Conservation (phyloP, 805 yeast species). For the Isabelozyma gotoi region DNA sequence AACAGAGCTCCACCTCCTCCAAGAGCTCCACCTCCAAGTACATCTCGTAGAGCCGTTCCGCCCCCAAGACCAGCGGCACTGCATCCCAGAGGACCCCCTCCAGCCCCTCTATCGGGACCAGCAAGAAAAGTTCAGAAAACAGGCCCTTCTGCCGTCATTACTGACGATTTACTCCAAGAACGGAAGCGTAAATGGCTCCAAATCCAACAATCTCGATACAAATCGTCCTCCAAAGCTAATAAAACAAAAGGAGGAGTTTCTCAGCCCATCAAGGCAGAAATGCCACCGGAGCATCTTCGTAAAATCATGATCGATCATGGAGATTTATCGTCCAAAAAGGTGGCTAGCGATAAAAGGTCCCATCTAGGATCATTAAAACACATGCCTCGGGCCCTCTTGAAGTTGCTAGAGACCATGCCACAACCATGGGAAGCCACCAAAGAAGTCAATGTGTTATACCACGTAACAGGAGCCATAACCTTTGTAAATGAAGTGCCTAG, state of each 20-base stretch:
- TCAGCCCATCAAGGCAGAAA: slow-evolving; percentile 65
- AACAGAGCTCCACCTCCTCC: slow-evolving; percentile 22
- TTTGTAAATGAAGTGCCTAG: slow-evolving; percentile 91
- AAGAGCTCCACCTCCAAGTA: slow-evolving; percentile 22
- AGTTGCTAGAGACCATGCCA: slow-evolving; percentile 93
- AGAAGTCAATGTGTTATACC: slow-evolving; percentile 87
- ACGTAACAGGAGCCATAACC: slow-evolving; percentile 89
- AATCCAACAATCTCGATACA: slow-evolving; percentile 58
- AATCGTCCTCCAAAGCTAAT: slow-evolving; percentile 20
- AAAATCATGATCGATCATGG: slow-evolving; percentile 82
- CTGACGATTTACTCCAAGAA: slow-evolving; percentile 24
- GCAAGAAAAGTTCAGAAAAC: slow-evolving; percentile 9
- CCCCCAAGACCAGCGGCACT: neutral
- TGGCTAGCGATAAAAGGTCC: slow-evolving; percentile 81
- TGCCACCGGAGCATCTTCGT: slow-evolving; percentile 93
- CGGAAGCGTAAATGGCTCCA: slow-evolving; percentile 61
- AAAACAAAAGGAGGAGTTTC: slow-evolving; percentile 45
- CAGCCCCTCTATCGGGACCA: slow-evolving; percentile 27
- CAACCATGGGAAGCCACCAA: slow-evolving; percentile 95
- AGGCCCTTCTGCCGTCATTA: slow-evolving; percentile 2
- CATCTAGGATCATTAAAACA: slow-evolving; percentile 89
- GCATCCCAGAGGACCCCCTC: slow-evolving; percentile 29
- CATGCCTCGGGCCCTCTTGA: slow-evolving; percentile 92
- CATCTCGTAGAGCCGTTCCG: too few relatives aligned
- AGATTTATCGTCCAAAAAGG: slow-evolving; percentile 76